A percentile compares a stretch with the other conserved stretches of the same genome.
Evolutionary conservation across 1,284 basidiomycete species (phyloP).

Genomic region (Apiotrichum domesticum): DNA sequence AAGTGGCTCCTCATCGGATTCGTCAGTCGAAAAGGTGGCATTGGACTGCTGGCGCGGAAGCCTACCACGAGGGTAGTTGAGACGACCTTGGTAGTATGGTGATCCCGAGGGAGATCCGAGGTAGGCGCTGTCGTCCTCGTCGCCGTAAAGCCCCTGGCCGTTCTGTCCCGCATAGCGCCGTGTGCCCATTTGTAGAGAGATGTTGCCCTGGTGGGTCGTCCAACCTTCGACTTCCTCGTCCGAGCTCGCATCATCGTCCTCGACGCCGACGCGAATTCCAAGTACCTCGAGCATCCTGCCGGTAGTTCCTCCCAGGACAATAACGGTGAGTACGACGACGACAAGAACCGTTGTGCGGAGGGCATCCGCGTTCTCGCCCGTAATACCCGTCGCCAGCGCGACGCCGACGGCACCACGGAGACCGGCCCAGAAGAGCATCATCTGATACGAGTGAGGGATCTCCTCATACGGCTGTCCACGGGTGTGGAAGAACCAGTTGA

Average conservation of each 20-base stretch:
- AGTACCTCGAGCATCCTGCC: slow-evolving; percentile 93
- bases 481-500: slow-evolving; percentile 82
- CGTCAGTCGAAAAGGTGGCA: slow-evolving; percentile 45
- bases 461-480: slow-evolving; percentile 80
- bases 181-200: slow-evolving; percentile 36
- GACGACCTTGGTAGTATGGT: slow-evolving; percentile 21
- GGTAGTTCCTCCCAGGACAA: slow-evolving; percentile 94
- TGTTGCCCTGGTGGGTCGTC: slow-evolving; percentile 33
- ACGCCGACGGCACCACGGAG: slow-evolving; percentile 94
- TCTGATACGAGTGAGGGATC: slow-evolving; percentile 89
- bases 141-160: slow-evolving; percentile 33
- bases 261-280: slow-evolving; percentile 93
- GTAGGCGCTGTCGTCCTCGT: slow-evolving; percentile 24
- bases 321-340: slow-evolving; percentile 89
- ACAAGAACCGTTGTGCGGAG: slow-evolving; percentile 91
- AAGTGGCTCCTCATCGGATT: slow-evolving; percentile 71
- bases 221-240: slow-evolving; percentile 64
- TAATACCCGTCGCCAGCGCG: slow-evolving; percentile 90
- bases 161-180: slow-evolving; percentile 41
- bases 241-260: slow-evolving; percentile 76
- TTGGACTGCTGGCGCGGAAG: slow-evolving; percentile 20
- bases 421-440: slow-evolving; percentile 99
- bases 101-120: slow-evolving; percentile 20
- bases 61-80: neutral
- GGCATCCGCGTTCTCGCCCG: slow-evolving; percentile 81